Conservation (phyloP, 177 flowering plant species). For the Vitis hybrid region DNA sequence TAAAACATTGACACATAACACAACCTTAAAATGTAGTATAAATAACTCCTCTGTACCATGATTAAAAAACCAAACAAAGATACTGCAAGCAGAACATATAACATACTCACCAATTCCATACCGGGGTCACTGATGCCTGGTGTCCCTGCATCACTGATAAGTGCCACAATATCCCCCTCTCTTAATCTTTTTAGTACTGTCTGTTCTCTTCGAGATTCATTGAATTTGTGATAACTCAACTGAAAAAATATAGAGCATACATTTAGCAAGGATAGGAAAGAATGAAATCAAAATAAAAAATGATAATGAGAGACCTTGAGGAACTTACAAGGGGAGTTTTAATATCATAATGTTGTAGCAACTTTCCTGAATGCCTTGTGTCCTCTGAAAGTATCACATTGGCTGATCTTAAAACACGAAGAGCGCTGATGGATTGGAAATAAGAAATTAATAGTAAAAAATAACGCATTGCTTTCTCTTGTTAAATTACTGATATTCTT, state of each 20-base stretch:
- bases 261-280: slow-evolving; percentile 11
- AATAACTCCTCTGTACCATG: not conserved
- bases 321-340: slow-evolving; percentile 77
- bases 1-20: no score
- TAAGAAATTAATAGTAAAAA: not conserved
- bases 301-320: not conserved
- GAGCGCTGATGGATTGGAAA: slow-evolving; percentile 46
- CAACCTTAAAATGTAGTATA: not conserved
- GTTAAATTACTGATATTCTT: no score
- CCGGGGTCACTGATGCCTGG: slow-evolving; percentile 99
- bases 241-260: slow-evolving; percentile 42
- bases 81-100: not conserved
- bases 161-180: slow-evolving; percentile 75
- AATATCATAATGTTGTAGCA: slow-evolving; percentile 81
- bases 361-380: slow-evolving; percentile 94
- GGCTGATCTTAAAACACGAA: slow-evolving; percentile 79
- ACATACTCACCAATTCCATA: slow-evolving; percentile 60
- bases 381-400: slow-evolving; percentile 90
- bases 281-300: not conserved
- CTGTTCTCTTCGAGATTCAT: slow-evolving; percentile 85
- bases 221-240: slow-evolving; percentile 95
- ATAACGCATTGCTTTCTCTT: not conserved
- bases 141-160: slow-evolving; percentile 96
- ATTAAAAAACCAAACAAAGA: not conserved
- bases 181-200: slow-evolving; percentile 64